Percentiles rank a stretch among this genome's conserved stretches.
Evolutionary conservation across 805 yeast species (phyloP).

Genomic region (Monosporozyma siamensis): DNA sequence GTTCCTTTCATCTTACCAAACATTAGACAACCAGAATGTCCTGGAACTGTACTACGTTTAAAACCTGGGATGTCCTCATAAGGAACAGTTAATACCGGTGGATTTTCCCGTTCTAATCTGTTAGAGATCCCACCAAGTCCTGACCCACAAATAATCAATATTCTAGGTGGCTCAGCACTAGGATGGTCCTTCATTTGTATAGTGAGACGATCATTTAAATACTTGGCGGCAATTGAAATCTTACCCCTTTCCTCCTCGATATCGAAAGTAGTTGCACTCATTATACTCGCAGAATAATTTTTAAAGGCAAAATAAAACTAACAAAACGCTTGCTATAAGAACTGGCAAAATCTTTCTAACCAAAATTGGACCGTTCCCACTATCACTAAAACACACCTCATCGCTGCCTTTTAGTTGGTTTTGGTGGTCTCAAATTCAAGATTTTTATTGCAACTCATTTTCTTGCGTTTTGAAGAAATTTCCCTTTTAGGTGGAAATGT

Average conservation of each 20-base stretch:
- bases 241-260: constrained; percentile 5
- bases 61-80: constrained; percentile 75
- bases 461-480: background rate
- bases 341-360: background rate
- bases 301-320: background rate
- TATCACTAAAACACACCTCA: background rate
- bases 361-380: background rate
- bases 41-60: constrained; percentile 72
- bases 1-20: constrained; percentile 67
- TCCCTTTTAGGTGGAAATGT: background rate
- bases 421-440: background rate
- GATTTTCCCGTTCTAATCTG: constrained; percentile 25
- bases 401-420: background rate
- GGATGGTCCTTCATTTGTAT: background rate
- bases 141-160: constrained; percentile 84
- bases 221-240: constrained; percentile 5
- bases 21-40: constrained; percentile 77
- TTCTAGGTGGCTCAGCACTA: constrained; percentile 38
- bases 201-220: background rate
- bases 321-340: too few species aligned
- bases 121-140: constrained; percentile 83
- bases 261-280: constrained; percentile 6
- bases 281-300: too few species aligned
- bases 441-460: background rate
- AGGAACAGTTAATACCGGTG: constrained; percentile 41